phyloP scores from a whole-genome alignment of 306 rosid genomes.

The Delonix regia region DNA sequence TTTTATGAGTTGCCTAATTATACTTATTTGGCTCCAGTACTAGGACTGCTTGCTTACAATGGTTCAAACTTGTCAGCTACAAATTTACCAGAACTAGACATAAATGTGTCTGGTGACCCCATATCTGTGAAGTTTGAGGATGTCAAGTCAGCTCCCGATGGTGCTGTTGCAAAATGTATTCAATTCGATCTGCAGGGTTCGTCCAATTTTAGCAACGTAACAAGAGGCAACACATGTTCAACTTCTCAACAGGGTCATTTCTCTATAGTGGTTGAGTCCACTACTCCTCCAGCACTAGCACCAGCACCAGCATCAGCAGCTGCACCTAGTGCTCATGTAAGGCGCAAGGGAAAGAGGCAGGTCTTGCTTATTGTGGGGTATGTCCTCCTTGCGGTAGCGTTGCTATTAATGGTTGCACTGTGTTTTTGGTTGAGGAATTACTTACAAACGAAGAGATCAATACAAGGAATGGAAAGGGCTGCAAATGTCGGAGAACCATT shows the following conservation, averaged over 20 bases:
- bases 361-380: too few species aligned
- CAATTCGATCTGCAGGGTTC: slow-evolving; percentile 61
- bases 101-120: slow-evolving; percentile 53
- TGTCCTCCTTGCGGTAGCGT: too few species aligned
- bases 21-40: slow-evolving; percentile 74
- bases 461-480: too few species aligned
- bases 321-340: too few species aligned
- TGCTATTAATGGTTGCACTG: too few species aligned
- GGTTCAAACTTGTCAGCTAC: slow-evolving; percentile 67
- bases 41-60: slow-evolving; percentile 83
- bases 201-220: slow-evolving; percentile 59
- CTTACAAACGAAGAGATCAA: too few species aligned
- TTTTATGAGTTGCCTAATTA: slow-evolving; percentile 69
- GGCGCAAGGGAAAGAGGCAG: too few species aligned
- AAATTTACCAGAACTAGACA: slow-evolving; percentile 47
- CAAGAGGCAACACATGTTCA: slow-evolving; percentile 57
- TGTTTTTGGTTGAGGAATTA: too few species aligned
- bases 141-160: slow-evolving; percentile 55
- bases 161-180: slow-evolving; percentile 62
- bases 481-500: too few species aligned
- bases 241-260: slow-evolving; percentile 77
- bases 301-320: too few species aligned
- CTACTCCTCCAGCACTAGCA: slow-evolving; percentile 38
- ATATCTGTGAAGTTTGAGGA: slow-evolving; percentile 57
- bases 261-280: slow-evolving; percentile 67